phyloP scores from a whole-genome alignment of 2,329 filamentous ascomycete species.

The Fusarium siculi region DNA sequence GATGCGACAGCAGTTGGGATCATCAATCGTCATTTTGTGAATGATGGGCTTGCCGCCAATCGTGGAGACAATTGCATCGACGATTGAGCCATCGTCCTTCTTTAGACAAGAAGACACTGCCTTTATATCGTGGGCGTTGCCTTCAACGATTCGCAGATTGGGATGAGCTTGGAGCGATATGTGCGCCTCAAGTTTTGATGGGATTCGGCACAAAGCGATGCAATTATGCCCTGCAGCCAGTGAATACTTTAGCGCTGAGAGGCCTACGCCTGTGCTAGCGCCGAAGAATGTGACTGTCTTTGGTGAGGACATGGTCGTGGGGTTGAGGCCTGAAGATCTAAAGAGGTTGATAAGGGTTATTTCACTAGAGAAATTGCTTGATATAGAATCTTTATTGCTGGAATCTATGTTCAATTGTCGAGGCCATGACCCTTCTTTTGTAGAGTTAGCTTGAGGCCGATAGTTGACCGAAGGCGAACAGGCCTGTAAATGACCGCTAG shows the following conservation, averaged over 20 bases:
- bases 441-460: background rate
- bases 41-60: conserved; percentile 55
- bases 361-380: too few relatives aligned
- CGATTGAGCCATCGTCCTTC: conserved; percentile 46
- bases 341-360: background rate
- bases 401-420: background rate
- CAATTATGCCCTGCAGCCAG: conserved; percentile 59
- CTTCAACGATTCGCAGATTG: conserved; percentile 57
- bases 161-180: conserved; percentile 46
- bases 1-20: conserved; percentile 60
- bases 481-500: background rate
- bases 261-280: conserved; percentile 61
- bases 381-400: background rate
- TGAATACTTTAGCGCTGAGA: conserved; percentile 57
- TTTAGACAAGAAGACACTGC: conserved; percentile 53
- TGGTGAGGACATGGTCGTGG: background rate
- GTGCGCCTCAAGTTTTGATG: conserved; percentile 57
- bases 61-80: conserved; percentile 59
- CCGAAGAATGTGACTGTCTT: conserved; percentile 64
- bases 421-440: background rate
- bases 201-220: conserved; percentile 61
- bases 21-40: conserved; percentile 52
- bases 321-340: too few relatives aligned
- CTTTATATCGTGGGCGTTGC: conserved; percentile 58
- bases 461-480: conserved; percentile 25